Evolutionary conservation across 2,329 filamentous ascomycete species (phyloP), one percentile per base, ranked within the genome.

Genomic region (Geosmithia putterillii): DNA sequence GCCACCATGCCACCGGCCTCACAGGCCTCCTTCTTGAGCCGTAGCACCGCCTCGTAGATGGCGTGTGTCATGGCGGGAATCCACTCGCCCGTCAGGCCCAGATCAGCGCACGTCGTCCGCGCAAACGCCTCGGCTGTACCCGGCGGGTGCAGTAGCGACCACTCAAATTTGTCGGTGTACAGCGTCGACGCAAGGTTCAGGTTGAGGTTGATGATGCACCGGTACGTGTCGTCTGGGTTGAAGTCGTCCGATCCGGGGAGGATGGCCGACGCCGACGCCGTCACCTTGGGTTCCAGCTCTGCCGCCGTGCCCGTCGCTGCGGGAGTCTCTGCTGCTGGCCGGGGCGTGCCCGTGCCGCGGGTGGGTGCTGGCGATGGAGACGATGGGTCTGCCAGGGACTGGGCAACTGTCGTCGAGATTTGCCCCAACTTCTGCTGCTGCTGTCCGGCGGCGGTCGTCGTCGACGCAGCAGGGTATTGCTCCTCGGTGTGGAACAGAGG

Each of bases 141-240:
- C 2, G 88, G 84, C 2, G 89, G 88, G 55, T 96, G 89, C 17
- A 95, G 71, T 18, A 98, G 69, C 5, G 90, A 96, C 90, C 90
- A 96, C 60, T 96, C 90, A 50, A 98, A 96, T 57, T 89, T 95
- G 70, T 98, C 92, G 3, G 86, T 94, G 62, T 95, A 96, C 12
- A 96, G 74, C 52, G 85, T 81, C 44, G 94, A 94, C 43, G 88
- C 81, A 19, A 96, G 73, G 56, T 95, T 95, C 55, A 98, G 85
- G 57, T 85, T 95, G 38, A 98, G 70, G 38, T 79, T 86, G 51
- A 98, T 81, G 53, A 96, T 83, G 59, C 92, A 96, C 41, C 92
- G 81, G 62, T 96, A 95, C 3, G 86, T 89, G 60, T 96, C 90
- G 57, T 95, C 89, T 4, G 87, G 88, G 57, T 94, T 94, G 54